phyloP scores from a whole-genome alignment of 2,329 filamentous ascomycete genomes.

The Aureobasidium lini region DNA sequence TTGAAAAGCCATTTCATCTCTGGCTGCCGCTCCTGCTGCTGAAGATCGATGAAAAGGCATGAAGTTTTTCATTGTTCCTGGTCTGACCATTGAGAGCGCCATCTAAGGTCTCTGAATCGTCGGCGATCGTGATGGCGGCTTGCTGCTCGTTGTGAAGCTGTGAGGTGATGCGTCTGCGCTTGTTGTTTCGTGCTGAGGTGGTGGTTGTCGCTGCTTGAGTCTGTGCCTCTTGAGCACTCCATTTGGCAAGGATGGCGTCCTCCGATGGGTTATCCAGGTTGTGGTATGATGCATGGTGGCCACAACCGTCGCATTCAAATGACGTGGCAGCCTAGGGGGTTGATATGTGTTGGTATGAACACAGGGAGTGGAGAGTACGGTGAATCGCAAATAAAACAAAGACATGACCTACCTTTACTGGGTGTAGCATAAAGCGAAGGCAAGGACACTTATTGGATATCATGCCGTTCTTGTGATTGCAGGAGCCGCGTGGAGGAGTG shows the following conservation, averaged over 20 bases:
- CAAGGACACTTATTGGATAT: conserved; percentile 44
- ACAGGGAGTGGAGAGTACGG: neutral
- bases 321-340: conserved; percentile 35
- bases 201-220: neutral
- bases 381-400: neutral
- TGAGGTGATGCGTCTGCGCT: conserved; percentile 12
- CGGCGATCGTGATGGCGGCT: neutral
- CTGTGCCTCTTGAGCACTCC: conserved; percentile 26
- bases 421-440: conserved; percentile 51
- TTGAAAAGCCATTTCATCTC: neutral
- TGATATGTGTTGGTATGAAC: neutral
- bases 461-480: conserved; percentile 42
- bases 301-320: conserved; percentile 50
- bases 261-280: conserved; percentile 45
- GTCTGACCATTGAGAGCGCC: neutral
- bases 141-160: neutral
- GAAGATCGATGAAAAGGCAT: neutral
- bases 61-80: neutral
- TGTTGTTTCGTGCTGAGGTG: conserved; percentile 12
- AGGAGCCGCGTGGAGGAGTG: conserved; percentile 42
- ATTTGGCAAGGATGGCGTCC: conserved; percentile 39
- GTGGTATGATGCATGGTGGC: conserved; percentile 49
- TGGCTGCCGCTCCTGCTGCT: neutral
- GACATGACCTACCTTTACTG: conserved; percentile 39
- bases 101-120: neutral